phyloP scores from a whole-genome alignment of 306 rosid species.

The Quercus parvula region DNA sequence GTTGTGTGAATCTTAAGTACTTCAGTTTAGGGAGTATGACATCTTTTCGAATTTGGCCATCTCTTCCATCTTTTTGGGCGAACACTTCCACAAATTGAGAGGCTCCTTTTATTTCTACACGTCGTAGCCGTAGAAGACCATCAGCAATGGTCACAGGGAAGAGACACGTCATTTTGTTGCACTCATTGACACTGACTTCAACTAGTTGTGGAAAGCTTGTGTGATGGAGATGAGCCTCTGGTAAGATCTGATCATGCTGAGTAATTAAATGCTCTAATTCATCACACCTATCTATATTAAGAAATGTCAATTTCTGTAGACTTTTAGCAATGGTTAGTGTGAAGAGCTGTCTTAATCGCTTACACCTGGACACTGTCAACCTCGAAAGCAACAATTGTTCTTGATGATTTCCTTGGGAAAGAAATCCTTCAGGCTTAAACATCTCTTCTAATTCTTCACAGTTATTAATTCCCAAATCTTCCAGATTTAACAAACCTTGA shows the following conservation, averaged over 20 bases:
- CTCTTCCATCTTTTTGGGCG: background rate
- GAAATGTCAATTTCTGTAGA: slow-evolving; percentile 1
- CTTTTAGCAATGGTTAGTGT: background rate
- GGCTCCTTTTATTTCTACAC: background rate
- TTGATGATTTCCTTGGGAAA: too few species aligned
- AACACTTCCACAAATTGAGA: background rate
- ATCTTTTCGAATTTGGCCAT: background rate
- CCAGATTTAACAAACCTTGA: too few species aligned
- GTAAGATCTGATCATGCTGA: background rate
- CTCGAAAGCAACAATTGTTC: too few species aligned
- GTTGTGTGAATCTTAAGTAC: background rate
- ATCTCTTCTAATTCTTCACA: too few species aligned
- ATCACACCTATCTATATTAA: background rate
- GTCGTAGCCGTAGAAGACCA: background rate
- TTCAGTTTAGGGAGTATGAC: slow-evolving; percentile 18
- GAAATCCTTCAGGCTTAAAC: too few species aligned
- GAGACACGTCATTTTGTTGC: slow-evolving; percentile 14
- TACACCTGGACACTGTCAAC: too few species aligned
- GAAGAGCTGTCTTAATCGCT: too few species aligned
- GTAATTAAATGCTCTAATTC: slow-evolving; percentile 14
- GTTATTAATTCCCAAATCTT: too few species aligned
- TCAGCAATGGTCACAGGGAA: background rate
- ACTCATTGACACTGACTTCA: fast-evolving
- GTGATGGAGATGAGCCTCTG: background rate
- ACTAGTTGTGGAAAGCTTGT: slow-evolving; percentile 12